Evolutionary conservation across 176 grass and related monocot genomes (phyloP), one percentile per base, ranked within the genome.

Genomic region (Ensete ventricosum): DNA sequence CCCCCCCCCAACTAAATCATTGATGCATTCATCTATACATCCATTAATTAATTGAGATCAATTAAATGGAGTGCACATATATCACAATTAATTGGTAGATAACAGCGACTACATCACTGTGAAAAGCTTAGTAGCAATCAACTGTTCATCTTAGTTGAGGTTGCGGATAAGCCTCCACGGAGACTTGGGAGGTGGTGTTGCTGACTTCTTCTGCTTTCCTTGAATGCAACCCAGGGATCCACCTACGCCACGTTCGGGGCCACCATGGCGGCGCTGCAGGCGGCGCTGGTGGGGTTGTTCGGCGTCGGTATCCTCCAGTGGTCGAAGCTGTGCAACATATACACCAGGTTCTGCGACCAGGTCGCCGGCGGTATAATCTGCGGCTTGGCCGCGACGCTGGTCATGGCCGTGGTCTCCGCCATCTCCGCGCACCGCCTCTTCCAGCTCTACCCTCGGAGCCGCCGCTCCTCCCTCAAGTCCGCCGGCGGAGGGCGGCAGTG

Each of bases 281-380:
- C 77, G 9, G 88, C 90, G 43, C 0, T 85, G 71, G 67, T 90
- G 11, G 90, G 87, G 13, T 19, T 93, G 43, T 76, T 62, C 9
- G 90, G 93, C 60, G 65, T 73, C 60, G 27, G 55, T 3, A 73
- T 58, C 52, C 26, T 97, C 65, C 87, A 93, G 82, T 97, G 93
- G 93, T 83, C n/a, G 60, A 97, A 87, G 85, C 77, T 93, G 52
- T 97, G 93, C 85, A 88, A 97, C 87, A 87, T 97, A 76, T 97
- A 90, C 83, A 85, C 90, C 21, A 76, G 88, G 24, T 97, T 90
- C 88, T 97, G 93, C 82, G 71, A 85, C 52, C 90, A 93, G 60
- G 9, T 90, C 66, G 93, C 77, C 54, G 90, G 81, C 9, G 86
- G 90, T 83, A 83, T 97, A 59, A 1, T 69, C 17, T 88, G 86